Evolutionary conservation across 2,329 filamentous ascomycete species (phyloP).

Genomic region (Penicillium sp.): DNA sequence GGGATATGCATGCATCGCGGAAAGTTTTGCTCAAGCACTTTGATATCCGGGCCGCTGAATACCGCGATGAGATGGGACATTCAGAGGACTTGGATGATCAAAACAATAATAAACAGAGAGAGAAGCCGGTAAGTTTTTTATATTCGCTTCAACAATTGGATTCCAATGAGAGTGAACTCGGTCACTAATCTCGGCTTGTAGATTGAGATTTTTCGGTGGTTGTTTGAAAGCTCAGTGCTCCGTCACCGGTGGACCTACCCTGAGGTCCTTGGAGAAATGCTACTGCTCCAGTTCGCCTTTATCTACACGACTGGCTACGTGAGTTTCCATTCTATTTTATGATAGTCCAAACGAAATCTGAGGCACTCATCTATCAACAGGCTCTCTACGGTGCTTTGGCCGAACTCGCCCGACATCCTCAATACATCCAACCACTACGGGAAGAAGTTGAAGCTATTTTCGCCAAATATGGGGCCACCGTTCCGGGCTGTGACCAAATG

Average conservation of each 20-base stretch:
- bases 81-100: not conserved
- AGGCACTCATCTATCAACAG: slow-evolving; percentile 5
- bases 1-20: slow-evolving; percentile 28
- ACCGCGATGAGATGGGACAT: slow-evolving; percentile 16
- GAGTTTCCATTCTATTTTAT: not conserved
- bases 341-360: not conserved
- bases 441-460: slow-evolving; percentile 15
- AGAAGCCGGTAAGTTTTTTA: slow-evolving; percentile 14
- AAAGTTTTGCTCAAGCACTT: slow-evolving; percentile 25
- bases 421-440: slow-evolving; percentile 24
- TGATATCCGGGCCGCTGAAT: slow-evolving; percentile 23
- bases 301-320: slow-evolving; percentile 29
- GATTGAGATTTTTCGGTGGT: slow-evolving; percentile 28
- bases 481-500: slow-evolving; percentile 23
- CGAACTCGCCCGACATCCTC: slow-evolving; percentile 22
- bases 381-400: slow-evolving; percentile 23
- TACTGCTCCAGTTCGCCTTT: slow-evolving; percentile 28
- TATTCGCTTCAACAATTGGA: not conserved
- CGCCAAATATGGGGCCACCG: slow-evolving; percentile 11
- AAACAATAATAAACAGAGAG: not conserved
- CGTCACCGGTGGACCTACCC: slow-evolving; percentile 24
- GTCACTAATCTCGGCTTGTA: not conserved
- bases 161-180: too few species aligned
- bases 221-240: slow-evolving; percentile 23
- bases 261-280: slow-evolving; percentile 27